Conservation (phyloP, 768 basidiomycete genomes). For the Suillus sp. region DNA sequence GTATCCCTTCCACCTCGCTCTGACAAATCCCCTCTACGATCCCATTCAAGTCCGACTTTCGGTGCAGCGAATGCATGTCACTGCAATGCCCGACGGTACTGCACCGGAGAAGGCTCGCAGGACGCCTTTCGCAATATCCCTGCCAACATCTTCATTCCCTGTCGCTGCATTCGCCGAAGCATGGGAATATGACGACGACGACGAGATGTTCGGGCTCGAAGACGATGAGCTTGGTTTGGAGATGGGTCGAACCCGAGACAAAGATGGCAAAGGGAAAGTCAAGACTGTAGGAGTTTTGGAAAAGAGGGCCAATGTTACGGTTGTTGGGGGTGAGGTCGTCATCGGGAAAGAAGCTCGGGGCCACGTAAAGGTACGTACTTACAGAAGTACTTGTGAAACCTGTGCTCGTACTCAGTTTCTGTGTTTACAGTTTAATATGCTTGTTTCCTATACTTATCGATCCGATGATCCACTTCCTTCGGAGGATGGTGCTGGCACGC, state of each 20-base stretch:
- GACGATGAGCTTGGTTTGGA: constrained; percentile 41
- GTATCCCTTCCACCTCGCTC: constrained; percentile 86
- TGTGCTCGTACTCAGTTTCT: not conserved
- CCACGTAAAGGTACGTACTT: constrained; percentile 66
- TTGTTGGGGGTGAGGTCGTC: constrained; percentile 87
- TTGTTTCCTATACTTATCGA: constrained; percentile 91
- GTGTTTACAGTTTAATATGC: constrained; percentile 81
- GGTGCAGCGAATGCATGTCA: constrained; percentile 66
- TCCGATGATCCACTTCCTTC: constrained; percentile 81
- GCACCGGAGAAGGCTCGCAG: constrained; percentile 58
- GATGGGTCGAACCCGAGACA: constrained; percentile 44
- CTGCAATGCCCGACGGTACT: constrained; percentile 43
- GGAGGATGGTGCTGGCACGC: constrained; percentile 56
- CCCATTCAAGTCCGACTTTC: constrained; percentile 90
- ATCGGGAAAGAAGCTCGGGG: constrained; percentile 80
- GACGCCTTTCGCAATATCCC: constrained; percentile 76
- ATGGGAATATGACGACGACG: constrained; percentile 98
- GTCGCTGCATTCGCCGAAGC: constrained; percentile 93
- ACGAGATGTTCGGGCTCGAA: constrained; percentile 68
- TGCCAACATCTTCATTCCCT: constrained; percentile 78
- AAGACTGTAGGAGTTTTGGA: constrained; percentile 83
- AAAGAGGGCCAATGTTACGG: constrained; percentile 84
- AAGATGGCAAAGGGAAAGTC: constrained; percentile 46
- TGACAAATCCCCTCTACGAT: constrained; percentile 96
- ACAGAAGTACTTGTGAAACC: not conserved